These are phyloP conservation scores for Darksidea phi DNA, from an alignment of 495 filamentous ascomycete genomes.

Conservation along the genomic window DNA sequence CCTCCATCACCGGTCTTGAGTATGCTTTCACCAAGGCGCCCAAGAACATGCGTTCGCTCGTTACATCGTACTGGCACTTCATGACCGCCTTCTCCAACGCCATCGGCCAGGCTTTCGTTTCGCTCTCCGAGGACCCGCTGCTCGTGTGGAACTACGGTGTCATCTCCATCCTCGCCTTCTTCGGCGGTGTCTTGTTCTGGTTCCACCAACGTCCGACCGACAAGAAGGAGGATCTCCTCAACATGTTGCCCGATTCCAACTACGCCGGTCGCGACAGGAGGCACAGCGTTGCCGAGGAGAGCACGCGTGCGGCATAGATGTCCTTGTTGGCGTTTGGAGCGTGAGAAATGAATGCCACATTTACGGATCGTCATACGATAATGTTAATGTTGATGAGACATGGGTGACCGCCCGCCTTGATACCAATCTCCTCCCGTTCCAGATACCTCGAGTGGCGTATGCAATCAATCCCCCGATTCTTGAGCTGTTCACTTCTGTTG, in stretches of 20 bases:
- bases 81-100: conserved; percentile 68
- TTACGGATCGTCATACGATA: too few species aligned
- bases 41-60: conserved; percentile 70
- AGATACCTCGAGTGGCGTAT: too few species aligned
- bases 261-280: conserved; percentile 25
- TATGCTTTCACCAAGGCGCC: conserved; percentile 82
- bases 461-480: too few species aligned
- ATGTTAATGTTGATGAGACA: too few species aligned
- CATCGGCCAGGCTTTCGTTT: conserved; percentile 66
- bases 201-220: conserved; percentile 32
- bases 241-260: conserved; percentile 36
- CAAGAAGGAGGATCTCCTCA: conserved; percentile 37
- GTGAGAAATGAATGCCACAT: too few species aligned
- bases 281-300: conserved; percentile 13
- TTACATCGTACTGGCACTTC: conserved; percentile 67
- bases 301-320: background rate
- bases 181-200: conserved; percentile 36
- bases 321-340: too few species aligned
- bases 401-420: too few species aligned
- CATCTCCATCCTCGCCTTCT: conserved; percentile 28
- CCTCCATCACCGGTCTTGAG: conserved; percentile 55
- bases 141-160: conserved; percentile 50
- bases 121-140: conserved; percentile 64
- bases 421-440: too few species aligned
- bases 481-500: too few species aligned